Evolutionary conservation across 495 filamentous ascomycete species (phyloP), one percentile per base, ranked within the genome.

Genomic region (Neurospora sublineolata): DNA sequence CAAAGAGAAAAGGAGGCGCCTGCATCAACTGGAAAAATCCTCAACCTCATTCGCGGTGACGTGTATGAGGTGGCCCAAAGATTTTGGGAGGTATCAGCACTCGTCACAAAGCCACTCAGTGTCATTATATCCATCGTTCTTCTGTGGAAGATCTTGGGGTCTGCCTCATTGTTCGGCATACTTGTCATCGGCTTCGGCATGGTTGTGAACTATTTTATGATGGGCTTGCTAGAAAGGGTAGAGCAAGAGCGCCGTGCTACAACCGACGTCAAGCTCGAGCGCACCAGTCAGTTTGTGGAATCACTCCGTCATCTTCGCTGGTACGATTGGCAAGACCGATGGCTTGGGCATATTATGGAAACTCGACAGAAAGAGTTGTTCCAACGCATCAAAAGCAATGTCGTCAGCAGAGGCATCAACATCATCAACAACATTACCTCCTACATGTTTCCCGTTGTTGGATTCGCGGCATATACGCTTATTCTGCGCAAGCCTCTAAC

Each of bases 271-370:
- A 89, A 92, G 73, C 85, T 94, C 11, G 90, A 94, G 76, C 87
- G 88, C 9, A 90, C 89, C 12, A 89, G 90, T 23, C 92, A 96
- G 78, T 92, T 93, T 71, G 89, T 94, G 60, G 92, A 93, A 77
- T 88, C 91, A 3, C 93, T 94, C 42, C 87, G 93, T n/a, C 92
- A 94, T 75, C 83, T 96, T 27, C 87, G 93, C 14, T 96, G 91
- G 89, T 94, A 96, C 76, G 92, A 89, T 39, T 96, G 93, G 93
- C 91, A 96, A 79, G 84, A 88, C 69, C 85, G 89, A 67, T 96
- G 93, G 93, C 86, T 94, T 33, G 83, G 79, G 18, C 85, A 86
- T 69, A 91, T 94, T 72, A 88, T 94, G 87, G 84, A 88, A 69
- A 85, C 89, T 30, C 85, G 93, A 46, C 85, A 89, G 69, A 81